These are phyloP conservation scores for Ascochyta lentis DNA, from an alignment of 2,329 filamentous ascomycete species.

Conservation along the genomic window DNA sequence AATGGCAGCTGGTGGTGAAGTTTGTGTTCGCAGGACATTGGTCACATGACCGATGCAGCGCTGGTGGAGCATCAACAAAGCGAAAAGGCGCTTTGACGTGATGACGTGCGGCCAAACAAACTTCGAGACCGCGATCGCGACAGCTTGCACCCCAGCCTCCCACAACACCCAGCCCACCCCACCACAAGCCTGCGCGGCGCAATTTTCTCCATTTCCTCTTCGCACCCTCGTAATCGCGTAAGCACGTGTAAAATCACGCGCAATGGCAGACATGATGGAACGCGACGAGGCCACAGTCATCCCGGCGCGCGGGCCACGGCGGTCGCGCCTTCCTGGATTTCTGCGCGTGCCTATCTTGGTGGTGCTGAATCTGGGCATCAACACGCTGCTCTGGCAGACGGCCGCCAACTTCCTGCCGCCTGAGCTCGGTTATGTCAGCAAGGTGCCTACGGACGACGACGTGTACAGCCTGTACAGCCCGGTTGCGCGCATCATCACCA, in stretches of 20 bases:
- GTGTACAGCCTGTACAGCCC: constrained; percentile 59
- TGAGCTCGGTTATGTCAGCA: constrained; percentile 72
- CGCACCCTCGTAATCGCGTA: not conserved
- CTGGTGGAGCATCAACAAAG: constrained; percentile 1
- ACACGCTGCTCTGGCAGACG: constrained; percentile 68
- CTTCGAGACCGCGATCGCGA: constrained; percentile 6
- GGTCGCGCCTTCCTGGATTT: constrained; percentile 43
- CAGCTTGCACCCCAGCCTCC: constrained; percentile 11
- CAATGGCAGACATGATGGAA: constrained; percentile 39
- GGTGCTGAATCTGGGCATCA: constrained; percentile 66
- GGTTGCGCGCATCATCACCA: constrained; percentile 59
- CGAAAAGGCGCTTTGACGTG: constrained; percentile 1
- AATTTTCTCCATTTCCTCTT: not conserved
- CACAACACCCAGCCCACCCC: constrained; percentile 15
- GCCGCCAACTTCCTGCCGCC: constrained; percentile 65
- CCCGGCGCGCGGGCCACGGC: constrained; percentile 29
- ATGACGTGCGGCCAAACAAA: constrained; percentile 18
- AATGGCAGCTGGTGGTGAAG: too few species aligned
- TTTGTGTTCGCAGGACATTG: too few species aligned
- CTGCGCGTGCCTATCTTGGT: constrained; percentile 54
- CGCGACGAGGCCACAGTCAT: constrained; percentile 39
- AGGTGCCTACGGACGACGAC: constrained; percentile 65
- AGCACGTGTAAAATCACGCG: constrained; percentile 8
- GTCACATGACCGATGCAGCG: too few species aligned
- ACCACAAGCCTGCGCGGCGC: constrained; percentile 16